Evolutionary conservation across 148 eudicot genomes (phyloP).

Genomic region (Silene uniflora): DNA sequence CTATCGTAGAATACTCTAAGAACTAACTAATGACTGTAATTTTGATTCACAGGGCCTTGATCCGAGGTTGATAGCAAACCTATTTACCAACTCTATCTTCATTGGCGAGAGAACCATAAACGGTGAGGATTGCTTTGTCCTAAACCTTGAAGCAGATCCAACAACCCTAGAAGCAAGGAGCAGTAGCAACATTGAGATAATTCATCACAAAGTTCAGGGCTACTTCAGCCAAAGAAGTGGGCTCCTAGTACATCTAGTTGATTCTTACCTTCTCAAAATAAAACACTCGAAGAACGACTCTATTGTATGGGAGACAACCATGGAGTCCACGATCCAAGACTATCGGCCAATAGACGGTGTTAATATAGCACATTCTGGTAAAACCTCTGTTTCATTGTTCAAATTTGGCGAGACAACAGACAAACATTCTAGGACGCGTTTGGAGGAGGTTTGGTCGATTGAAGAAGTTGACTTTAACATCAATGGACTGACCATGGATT

Average conservation of each 20-base stretch:
- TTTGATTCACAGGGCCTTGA: constrained; percentile 65
- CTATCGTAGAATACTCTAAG: too few species aligned
- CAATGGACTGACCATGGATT: constrained; percentile 61
- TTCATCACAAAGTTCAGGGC: constrained; percentile 83
- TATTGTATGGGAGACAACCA: constrained; percentile 86
- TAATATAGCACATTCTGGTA: constrained; percentile 73
- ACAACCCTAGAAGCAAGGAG: constrained; percentile 63
- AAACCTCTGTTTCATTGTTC: constrained; percentile 56
- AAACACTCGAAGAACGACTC: constrained; percentile 44
- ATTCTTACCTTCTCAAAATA: constrained; percentile 67
- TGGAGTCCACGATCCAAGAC: constrained; percentile 77
- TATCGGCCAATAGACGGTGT: constrained; percentile 69
- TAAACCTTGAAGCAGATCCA: constrained; percentile 66
- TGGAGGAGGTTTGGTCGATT: constrained; percentile 83
- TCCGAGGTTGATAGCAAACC: constrained; percentile 73
- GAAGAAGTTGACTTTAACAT: constrained; percentile 90
- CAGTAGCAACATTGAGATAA: constrained; percentile 69
- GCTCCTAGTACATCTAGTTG: constrained; percentile 65
- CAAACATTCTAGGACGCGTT: constrained; percentile 56
- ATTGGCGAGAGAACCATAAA: constrained; percentile 65
- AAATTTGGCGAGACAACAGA: constrained; percentile 63
- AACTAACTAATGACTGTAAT: neutral
- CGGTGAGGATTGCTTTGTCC: constrained; percentile 72
- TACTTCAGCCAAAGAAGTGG: constrained; percentile 92
- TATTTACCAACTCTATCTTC: constrained; percentile 69